Evolutionary conservation across 208 protist species (phyloP), one percentile per base, ranked within the genome.

Genomic region (Zelonia costaricensis): DNA sequence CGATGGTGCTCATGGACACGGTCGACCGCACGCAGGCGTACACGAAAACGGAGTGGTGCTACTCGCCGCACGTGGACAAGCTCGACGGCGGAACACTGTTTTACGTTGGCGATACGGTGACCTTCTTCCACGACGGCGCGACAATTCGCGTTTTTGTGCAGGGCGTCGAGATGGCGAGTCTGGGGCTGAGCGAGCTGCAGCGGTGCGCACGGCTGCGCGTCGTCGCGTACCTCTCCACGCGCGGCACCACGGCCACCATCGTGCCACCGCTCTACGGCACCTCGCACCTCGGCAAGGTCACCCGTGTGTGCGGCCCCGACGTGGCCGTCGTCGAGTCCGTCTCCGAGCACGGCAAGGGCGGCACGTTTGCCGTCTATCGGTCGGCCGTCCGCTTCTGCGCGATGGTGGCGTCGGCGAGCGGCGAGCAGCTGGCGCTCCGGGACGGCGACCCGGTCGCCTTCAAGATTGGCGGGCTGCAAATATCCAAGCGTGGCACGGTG

Each of bases 31-130:
- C 84, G 1, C 59, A 84, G 44, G 40, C 53, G 16, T 69, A 76
- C 54, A 69, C 75, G 2, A 54, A 60, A 53, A 60, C 58, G 9
- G 46, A 51, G 31, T 93, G 86, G 87, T 45, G 58, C 3, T 83
- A 83, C 54, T 70, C 78, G 12, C 65, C 66, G 13, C 66, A 82
- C 18, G 70, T 74, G 5, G 31, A 73, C 12, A 74, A 67, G 28
- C 61, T 78, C 45, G 59, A 67, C 27, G 57, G 62, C 6, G 72
- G 73, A 16, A 71, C 68, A 18, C 72, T 94, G 4, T 92, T 96
- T 62, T 66, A 68, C 60, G 88, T 96, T 60, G 87, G 79, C 38
- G 91, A 96, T 56, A 89, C 82, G 16, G 52, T 96, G 12, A 96
- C 85, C 9, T 64, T 91, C 35, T 67, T 91, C 30, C 43, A 76